Percentiles rank a stretch among this genome's conserved stretches.
These are phyloP conservation scores for Dioszegia aurantiaca DNA, from an alignment of 768 basidiomycete species.

Conservation along the genomic window DNA sequence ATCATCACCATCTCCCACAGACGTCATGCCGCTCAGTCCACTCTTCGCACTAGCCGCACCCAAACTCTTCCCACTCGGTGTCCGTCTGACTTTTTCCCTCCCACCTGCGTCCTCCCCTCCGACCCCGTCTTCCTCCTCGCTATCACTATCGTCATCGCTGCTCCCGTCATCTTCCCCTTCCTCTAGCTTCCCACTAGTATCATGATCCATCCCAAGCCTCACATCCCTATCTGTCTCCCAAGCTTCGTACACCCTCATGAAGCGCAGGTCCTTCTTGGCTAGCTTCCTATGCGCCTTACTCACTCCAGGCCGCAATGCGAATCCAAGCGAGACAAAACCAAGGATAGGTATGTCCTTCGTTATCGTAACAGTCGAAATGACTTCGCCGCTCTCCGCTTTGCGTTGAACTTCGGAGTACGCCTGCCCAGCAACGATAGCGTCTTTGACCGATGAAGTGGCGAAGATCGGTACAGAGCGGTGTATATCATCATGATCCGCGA, in stretches of 20 bases:
- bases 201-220: constrained; percentile 21
- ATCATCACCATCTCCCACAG: constrained; percentile 16
- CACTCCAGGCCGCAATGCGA: constrained; percentile 41
- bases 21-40: background rate
- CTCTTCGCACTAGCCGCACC: constrained; percentile 4
- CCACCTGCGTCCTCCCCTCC: background rate
- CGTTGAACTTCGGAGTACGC: constrained; percentile 2
- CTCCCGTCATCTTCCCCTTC: constrained; percentile 19
- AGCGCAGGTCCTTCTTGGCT: constrained; percentile 41
- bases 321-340: constrained; percentile 27
- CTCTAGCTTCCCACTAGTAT: background rate
- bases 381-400: background rate
- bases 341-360: constrained; percentile 1
- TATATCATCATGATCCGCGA: constrained; percentile 28
- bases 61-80: constrained; percentile 1
- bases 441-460: constrained; percentile 35
- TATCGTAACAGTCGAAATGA: background rate
- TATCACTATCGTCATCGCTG: constrained; percentile 17
- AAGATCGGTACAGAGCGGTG: constrained; percentile 36
- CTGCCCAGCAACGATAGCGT: constrained; percentile 29
- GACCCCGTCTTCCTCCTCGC: constrained; percentile 5
- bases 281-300: constrained; percentile 42
- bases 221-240: constrained; percentile 42
- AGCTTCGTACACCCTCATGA: constrained; percentile 47
- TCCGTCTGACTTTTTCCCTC: constrained; percentile 3